A percentile compares a stretch with the other conserved stretches of the same genome.
phyloP scores from a whole-genome alignment of 2,329 filamentous ascomycete species.

The Aspergillus ibericus region DNA sequence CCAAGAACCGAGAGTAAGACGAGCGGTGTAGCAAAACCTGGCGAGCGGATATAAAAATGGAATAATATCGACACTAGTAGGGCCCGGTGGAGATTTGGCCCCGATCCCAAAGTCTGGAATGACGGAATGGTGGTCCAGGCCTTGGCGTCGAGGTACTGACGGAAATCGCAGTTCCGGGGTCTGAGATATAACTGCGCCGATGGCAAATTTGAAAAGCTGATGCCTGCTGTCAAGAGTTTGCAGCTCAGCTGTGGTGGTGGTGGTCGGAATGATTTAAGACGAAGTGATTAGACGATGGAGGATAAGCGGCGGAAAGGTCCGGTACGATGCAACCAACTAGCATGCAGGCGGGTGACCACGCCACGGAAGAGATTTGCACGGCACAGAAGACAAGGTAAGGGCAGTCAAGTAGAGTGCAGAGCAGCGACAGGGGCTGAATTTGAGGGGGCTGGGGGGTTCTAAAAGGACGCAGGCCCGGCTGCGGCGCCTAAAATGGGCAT shows the following conservation, averaged over 20 bases:
- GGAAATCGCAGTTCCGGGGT: neutral
- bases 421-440: neutral
- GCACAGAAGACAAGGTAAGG: slow-evolving; percentile 1
- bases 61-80: slow-evolving; percentile 18
- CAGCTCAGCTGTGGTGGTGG: slow-evolving; percentile 12
- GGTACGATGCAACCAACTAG: slow-evolving; percentile 8
- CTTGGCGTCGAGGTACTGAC: neutral
- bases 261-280: slow-evolving; percentile 4
- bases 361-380: slow-evolving; percentile 11
- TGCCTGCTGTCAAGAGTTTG: slow-evolving; percentile 16
- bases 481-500: slow-evolving; percentile 22
- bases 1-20: slow-evolving; percentile 9
- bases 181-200: neutral
- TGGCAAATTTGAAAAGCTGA: slow-evolving; percentile 8
- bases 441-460: slow-evolving; percentile 20
- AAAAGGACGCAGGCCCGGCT: slow-evolving; percentile 11
- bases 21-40: slow-evolving; percentile 24
- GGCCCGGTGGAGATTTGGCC: slow-evolving; percentile 19
- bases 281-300: slow-evolving; percentile 8
- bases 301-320: neutral
- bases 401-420: slow-evolving; percentile 2
- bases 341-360: slow-evolving; percentile 14
- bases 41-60: slow-evolving; percentile 9
- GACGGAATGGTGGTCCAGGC: slow-evolving; percentile 13
- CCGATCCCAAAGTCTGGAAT: slow-evolving; percentile 14